Evolutionary conservation across 1,139 yeast species (phyloP).

Genomic region (Lodderomyces jiufengensis): DNA sequence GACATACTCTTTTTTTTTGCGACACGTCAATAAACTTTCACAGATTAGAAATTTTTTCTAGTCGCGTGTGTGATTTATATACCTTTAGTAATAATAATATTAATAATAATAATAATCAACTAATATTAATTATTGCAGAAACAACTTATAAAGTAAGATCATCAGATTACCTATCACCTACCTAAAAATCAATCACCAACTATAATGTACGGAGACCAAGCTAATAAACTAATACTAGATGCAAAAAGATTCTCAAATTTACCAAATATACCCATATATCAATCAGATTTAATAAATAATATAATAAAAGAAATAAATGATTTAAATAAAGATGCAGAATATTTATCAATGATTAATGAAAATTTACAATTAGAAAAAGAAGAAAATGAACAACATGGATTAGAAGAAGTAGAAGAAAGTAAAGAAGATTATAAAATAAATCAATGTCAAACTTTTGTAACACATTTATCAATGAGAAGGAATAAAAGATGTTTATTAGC

Average conservation of each 20-base stretch:
- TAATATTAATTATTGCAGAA: too few species aligned
- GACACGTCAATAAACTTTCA: too few species aligned
- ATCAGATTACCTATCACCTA: too few species aligned
- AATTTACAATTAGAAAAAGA: conserved; percentile 7
- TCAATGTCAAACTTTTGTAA: conserved; percentile 74
- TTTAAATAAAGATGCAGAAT: conserved; percentile 50
- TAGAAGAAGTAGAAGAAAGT: conserved; percentile 17
- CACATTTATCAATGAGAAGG: conserved; percentile 77
- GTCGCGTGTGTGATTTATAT: too few species aligned
- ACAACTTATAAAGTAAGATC: too few species aligned
- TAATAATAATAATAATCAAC: too few species aligned
- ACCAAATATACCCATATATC: conserved; percentile 68
- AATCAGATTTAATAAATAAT: conserved; percentile 68
- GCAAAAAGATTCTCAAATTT: conserved; percentile 75
- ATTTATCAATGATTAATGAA: conserved; percentile 16
- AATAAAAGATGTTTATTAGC: conserved; percentile 88
- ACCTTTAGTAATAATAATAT: too few species aligned
- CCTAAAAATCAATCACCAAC: too few species aligned
- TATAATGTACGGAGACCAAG: conserved; percentile 92
- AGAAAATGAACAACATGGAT: conserved; percentile 11
- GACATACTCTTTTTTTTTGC: too few species aligned
- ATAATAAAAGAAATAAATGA: conserved; percentile 59
- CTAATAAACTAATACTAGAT: conserved; percentile 75
- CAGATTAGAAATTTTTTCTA: too few species aligned
- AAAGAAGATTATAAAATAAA: conserved; percentile 41